Percentiles rank a stretch among this genome's conserved stretches.
phyloP scores from a whole-genome alignment of 1,139 yeast genomes.

The Yamadazyma epiphylla region DNA sequence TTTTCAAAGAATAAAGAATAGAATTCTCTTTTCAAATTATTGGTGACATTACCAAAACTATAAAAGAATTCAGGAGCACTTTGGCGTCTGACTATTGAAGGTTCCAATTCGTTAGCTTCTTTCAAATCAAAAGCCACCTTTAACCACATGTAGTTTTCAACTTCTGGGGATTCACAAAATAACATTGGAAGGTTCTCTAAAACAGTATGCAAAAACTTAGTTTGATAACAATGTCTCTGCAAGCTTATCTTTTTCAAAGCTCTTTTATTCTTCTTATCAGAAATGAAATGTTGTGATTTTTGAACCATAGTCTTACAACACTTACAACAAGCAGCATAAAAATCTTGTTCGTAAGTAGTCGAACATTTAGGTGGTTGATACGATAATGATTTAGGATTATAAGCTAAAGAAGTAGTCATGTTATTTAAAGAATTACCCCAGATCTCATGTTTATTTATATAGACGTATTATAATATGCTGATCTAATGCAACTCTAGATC shows the following conservation, averaged over 20 bases:
- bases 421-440: too few relatives aligned
- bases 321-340: not conserved
- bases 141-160: conserved; percentile 14
- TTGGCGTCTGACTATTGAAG: conserved; percentile 14
- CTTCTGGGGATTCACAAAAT: conserved; percentile 9
- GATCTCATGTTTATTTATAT: too few relatives aligned
- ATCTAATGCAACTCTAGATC: too few relatives aligned
- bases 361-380: not conserved
- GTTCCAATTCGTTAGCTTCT: conserved; percentile 11
- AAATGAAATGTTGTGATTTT: not conserved
- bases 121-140: conserved; percentile 14
- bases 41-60: conserved; percentile 14
- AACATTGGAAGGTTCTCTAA: conserved; percentile 13
- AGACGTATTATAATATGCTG: too few relatives aligned
- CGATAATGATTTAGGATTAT: too few relatives aligned
- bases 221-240: not conserved
- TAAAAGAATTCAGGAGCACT: conserved; percentile 11
- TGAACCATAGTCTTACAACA: not conserved
- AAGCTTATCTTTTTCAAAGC: not conserved
- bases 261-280: not conserved
- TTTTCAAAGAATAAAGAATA: conserved; percentile 7
- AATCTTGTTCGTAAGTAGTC: not conserved
- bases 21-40: conserved; percentile 13
- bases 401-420: too few relatives aligned
- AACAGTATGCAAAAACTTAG: conserved; percentile 6